Evolutionary conservation across 2,329 filamentous ascomycete species (phyloP), one percentile per base, ranked within the genome.

Genomic region (Penicillium sp.): DNA sequence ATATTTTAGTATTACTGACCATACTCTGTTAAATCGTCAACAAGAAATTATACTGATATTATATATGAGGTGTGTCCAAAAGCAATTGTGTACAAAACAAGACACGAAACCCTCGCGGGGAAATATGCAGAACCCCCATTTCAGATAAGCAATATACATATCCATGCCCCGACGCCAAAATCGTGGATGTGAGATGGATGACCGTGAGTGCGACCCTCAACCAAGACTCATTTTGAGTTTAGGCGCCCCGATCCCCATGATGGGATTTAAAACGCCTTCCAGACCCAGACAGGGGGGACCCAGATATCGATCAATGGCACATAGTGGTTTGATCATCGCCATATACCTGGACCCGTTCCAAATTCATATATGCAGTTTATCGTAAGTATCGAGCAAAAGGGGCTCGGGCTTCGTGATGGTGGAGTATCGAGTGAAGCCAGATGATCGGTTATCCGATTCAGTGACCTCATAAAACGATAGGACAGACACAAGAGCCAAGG

Each of bases 21-120:
- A 12, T 17, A 27, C 5, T n/a, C 3, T 19, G 19, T 13, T 35
- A 10, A 33, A 45, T 39, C 33, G n/a, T 19, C 36, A 35, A 44
- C 23, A 43, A 42, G 19, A 55, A 27, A 44, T 56, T 39, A 36
- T 45, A 23, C 15, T 35, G 27, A 9, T 33, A 38, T 31, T 54
- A 48, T 45, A 35, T 56, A 27, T 57, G 25, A 42, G 38, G 21
- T 53, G 21, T 47, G 47, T 47, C 31, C 35, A 47, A 57, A 57
- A 53, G 36, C 17, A 53, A 57, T n/a, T 57, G 49, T 57, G 55
- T 57, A 57, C 55, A 57, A 47, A 53, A 47, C 21, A 57, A 57
- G 13, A 57, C 49, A 53, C 48, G 35, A 57, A 35, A 53, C 42
- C 42, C 25, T 29, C 25, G 39, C 19, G 36, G 35, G 52, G 31